Evolutionary conservation across 140 eudicot species (phyloP), one percentile per base, ranked within the genome.

Genomic region (Bidens hawaiensis): DNA sequence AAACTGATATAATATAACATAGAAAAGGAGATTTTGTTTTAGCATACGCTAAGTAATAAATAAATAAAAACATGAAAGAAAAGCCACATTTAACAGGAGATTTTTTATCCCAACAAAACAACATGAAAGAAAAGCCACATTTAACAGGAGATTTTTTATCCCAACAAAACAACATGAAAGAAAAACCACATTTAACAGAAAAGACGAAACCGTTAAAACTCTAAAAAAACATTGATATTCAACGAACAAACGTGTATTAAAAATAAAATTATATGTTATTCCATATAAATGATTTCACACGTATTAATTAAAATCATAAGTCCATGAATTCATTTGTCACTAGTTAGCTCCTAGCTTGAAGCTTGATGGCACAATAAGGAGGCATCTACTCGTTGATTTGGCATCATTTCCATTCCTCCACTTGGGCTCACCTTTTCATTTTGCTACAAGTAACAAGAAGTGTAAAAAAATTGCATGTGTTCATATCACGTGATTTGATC

Each of bases 311-410:
- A 41, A 53, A 53, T 36, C 52, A 43, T n/a, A 53, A 40, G 48
- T 62, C 10, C 62, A 25, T 6, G 58, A 63, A n/a, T 64, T 33
- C 60, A 14, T 21, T 56, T 43, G 78, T 73, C 72, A 55, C 46
- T 16, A 73, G 34, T 54, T 56, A 73, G 34, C 61, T 56, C 55
- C 78, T 64, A 54, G 46, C 72, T 64, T 64, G 71, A 72, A 54
- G 46, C 72, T 64, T 64, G 71, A 72, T 72, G 78, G 25, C 78
- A 73, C 67, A 64, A 64, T 55, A 73, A 55, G 7, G 78, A 73
- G 33, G 71, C 78, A 34, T 73, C 72, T 73, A 64, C 33, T 55
- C 41, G 66, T 72, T 72, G 78, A 66, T 56, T 73, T 48, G 67
- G 60, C 72, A 65, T 28, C 67, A 73, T 45, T 15, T 65, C 72